Base-by-base conservation (phyloP, 352 stramenopile species). In the Phytophthora pluvialis region DNA sequence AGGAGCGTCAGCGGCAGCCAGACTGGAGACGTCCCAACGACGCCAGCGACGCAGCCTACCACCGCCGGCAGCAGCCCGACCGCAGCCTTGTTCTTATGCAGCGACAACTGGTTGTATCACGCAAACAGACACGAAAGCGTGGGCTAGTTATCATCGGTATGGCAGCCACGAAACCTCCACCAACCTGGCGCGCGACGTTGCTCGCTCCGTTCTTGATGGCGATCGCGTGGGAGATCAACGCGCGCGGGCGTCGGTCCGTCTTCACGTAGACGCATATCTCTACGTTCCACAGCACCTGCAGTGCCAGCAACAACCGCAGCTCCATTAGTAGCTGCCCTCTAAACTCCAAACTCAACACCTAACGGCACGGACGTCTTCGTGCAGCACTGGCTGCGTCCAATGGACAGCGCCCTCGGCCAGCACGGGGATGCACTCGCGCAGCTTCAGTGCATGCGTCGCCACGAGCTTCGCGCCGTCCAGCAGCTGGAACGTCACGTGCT, bases 1-100 rank as follows among this genome's bases (percentile, higher is more conserved):
- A 89, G 29, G 6, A 92, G 33, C 15, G 75, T 83, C 26, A 92
- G 29, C 4, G 83, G 79, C 5, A 90, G 54, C 83, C 80, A 91
- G 8, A 90, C 39, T 15, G 81, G 83, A 35, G 79, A 73, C 1
- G 79, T 87, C 35, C 66, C 70, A 1, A 80, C 40, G 31, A 89
- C 46, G 11, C 81, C 79, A 36, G 80, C 16, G 44, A 88, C 35
- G 36, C 70, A 85, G 15, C 78, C 80, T 1, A 73, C 44, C 4
- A 91, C 35, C 1, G 73, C 74, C 12, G 83, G 78, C 5, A 90
- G 42, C 9, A 94, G 42, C 0, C 78, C 73, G 32, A 90, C 39
- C 0, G 71, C 71, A 11, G 86, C 77, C 26, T 80, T 73, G 16
- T 91, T 91, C 61, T 77, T 81, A 49, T 89, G 79, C 32, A 89